Percentiles rank a stretch among this genome's conserved stretches.
Evolutionary conservation across 495 filamentous ascomycete genomes (phyloP).

Genomic region (Diplogelasinospora grovesii): DNA sequence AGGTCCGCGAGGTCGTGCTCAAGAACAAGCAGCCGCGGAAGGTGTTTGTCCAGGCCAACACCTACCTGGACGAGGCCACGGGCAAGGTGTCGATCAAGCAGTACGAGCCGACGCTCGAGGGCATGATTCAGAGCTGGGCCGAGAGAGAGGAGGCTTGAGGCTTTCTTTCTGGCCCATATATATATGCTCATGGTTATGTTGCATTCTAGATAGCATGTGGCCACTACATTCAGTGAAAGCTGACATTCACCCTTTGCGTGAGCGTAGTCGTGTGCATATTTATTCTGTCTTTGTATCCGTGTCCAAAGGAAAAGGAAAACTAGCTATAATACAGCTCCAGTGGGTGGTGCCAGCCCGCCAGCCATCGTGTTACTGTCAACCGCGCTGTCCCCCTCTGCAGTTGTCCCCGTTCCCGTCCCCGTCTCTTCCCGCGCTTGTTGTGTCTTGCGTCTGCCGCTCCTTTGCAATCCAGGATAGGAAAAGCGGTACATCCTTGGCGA

Average conservation of each 20-base stretch:
- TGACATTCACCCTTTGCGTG: too few relatives aligned
- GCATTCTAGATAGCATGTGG: background rate
- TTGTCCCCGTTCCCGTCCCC: too few relatives aligned
- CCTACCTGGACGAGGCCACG: slow-evolving; percentile 55
- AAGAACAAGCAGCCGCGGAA: slow-evolving; percentile 86
- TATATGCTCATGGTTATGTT: background rate
- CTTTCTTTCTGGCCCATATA: background rate
- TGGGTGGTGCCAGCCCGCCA: too few relatives aligned
- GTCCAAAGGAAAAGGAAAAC: too few relatives aligned
- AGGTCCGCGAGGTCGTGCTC: slow-evolving; percentile 71
- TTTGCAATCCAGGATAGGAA: slow-evolving; percentile 56
- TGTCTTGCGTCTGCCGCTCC: slow-evolving; percentile 28
- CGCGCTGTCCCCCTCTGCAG: too few relatives aligned
- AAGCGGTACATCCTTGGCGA: slow-evolving; percentile 66
- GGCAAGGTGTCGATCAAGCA: slow-evolving; percentile 75
- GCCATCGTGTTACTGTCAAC: too few relatives aligned
- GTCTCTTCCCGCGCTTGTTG: too few relatives aligned
- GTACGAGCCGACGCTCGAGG: slow-evolving; percentile 80
- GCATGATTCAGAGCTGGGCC: slow-evolving; percentile 85
- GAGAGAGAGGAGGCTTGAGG: slow-evolving; percentile 52
- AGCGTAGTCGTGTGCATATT: too few relatives aligned
- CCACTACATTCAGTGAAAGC: too few relatives aligned
- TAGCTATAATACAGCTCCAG: too few relatives aligned
- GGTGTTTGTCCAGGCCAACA: slow-evolving; percentile 95
- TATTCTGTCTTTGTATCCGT: too few relatives aligned